phyloP scores from a whole-genome alignment of 2,329 filamentous ascomycete genomes.

The Aspergillus udagawae region DNA sequence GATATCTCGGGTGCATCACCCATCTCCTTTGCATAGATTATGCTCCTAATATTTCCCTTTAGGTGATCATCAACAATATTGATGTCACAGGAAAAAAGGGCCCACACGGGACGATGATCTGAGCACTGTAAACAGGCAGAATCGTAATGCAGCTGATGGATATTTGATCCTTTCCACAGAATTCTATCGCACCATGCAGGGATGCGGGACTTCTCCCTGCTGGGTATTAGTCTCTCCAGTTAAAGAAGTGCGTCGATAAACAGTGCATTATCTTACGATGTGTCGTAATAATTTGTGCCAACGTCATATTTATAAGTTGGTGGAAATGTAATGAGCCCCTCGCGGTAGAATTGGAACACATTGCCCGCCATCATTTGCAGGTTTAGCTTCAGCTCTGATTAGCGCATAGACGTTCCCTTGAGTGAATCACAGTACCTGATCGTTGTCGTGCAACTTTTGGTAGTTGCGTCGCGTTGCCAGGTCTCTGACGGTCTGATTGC shows the following conservation, averaged over 20 bases:
- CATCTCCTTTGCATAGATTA: constrained; percentile 68
- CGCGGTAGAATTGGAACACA: constrained; percentile 87
- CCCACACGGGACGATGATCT: constrained; percentile 93
- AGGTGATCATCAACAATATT: constrained; percentile 71
- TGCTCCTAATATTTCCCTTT: constrained; percentile 67
- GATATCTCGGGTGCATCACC: constrained; percentile 55
- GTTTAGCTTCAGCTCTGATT: constrained; percentile 61
- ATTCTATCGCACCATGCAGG: constrained; percentile 97
- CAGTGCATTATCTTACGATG: constrained; percentile 58
- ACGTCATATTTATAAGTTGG: constrained; percentile 97
- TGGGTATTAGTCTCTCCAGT: constrained; percentile 26
- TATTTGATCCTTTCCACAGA: constrained; percentile 75
- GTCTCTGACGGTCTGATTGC: constrained; percentile 70
- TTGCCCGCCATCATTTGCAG: constrained; percentile 92
- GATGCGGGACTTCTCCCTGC: constrained; percentile 82
- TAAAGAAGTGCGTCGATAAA: neutral
- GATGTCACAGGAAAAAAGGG: constrained; percentile 78
- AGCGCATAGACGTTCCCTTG: constrained; percentile 5
- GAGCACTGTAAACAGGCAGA: constrained; percentile 82
- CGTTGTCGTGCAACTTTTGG: constrained; percentile 80
- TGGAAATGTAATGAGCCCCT: constrained; percentile 79
- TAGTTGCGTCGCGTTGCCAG: constrained; percentile 70
- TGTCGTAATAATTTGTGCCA: constrained; percentile 84
- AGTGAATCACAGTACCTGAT: constrained; percentile 59
- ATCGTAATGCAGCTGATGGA: constrained; percentile 79